Evolutionary conservation across 169 alveolate genomes (phyloP).

Genomic region (Eimeria zaria): DNA sequence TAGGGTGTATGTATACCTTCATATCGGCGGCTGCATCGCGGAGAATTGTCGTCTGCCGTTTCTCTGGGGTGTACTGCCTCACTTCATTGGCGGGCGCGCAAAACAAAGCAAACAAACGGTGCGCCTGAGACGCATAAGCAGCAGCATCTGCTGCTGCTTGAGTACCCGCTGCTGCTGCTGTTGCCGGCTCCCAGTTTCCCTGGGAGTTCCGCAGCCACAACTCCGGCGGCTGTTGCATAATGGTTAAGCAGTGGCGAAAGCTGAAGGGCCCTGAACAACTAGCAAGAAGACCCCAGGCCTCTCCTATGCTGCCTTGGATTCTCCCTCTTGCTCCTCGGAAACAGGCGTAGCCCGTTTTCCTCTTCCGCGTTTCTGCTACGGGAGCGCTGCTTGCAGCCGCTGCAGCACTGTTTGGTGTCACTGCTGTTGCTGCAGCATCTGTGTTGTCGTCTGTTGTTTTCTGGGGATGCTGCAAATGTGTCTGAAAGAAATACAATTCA

Average conservation of each 20-base stretch:
- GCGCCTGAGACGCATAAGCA: conserved; percentile 24
- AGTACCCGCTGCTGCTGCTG: not conserved
- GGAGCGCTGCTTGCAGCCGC: not conserved
- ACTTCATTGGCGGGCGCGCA: conserved; percentile 42
- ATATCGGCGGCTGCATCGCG: conserved; percentile 55
- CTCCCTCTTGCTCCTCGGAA: conserved; percentile 28
- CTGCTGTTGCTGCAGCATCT: conserved; percentile 16
- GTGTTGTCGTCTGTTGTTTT: no score
- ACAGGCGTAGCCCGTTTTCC: not conserved
- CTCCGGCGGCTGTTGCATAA: conserved; percentile 13
- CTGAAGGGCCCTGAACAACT: conserved; percentile 53
- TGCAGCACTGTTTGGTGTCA: not conserved
- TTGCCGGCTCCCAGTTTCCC: not conserved
- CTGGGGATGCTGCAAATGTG: not conserved
- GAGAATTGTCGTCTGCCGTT: not conserved
- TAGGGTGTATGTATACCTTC: conserved; percentile 72
- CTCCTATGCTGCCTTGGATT: conserved; percentile 17
- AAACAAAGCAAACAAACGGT: conserved; percentile 45
- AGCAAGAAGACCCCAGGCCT: conserved; percentile 51
- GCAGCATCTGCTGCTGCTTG: conserved; percentile 15
- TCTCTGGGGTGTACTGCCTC: not conserved
- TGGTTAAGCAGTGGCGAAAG: conserved; percentile 24
- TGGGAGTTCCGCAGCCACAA: not conserved
- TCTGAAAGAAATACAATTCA: conserved; percentile 49
- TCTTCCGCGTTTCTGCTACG: not conserved